These are phyloP conservation scores for Aspergillus quadrilineatus DNA, from an alignment of 2,329 filamentous ascomycete species.

Conservation along the genomic window DNA sequence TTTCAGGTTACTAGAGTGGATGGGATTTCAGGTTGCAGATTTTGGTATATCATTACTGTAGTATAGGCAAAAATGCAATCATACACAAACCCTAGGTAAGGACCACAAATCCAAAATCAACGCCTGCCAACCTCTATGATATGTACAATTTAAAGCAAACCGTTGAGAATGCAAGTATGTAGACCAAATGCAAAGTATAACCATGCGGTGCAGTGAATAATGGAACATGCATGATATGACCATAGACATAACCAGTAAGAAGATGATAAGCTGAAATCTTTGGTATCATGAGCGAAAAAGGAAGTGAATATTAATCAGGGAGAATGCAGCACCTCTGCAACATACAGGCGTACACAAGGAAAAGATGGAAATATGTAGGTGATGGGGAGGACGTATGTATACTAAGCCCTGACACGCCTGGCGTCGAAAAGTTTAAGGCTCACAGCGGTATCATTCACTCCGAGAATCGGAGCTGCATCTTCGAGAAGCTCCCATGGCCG, in stretches of 20 bases:
- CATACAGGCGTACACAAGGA: neutral
- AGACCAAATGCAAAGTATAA: neutral
- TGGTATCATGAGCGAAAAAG: conserved; percentile 3
- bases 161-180: neutral
- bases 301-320: conserved; percentile 1
- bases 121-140: conserved; percentile 14
- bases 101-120: conserved; percentile 7
- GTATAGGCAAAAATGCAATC: conserved; percentile 9
- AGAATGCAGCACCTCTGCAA: conserved; percentile 1
- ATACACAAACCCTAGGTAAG: conserved; percentile 1
- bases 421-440: conserved; percentile 45
- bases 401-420: conserved; percentile 31
- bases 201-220: neutral
- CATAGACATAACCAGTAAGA: neutral
- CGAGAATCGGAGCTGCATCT: conserved; percentile 45
- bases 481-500: conserved; percentile 48
- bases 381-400: neutral
- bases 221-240: neutral
- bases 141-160: conserved; percentile 9
- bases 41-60: conserved; percentile 7
- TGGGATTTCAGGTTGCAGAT: neutral
- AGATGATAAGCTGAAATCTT: neutral
- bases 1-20: neutral
- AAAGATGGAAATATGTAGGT: neutral
- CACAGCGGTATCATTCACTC: conserved; percentile 47